Percentiles rank a stretch among this genome's conserved stretches.
phyloP scores from a whole-genome alignment of 805 yeast genomes.

The Saccharomycopsis selenospora region DNA sequence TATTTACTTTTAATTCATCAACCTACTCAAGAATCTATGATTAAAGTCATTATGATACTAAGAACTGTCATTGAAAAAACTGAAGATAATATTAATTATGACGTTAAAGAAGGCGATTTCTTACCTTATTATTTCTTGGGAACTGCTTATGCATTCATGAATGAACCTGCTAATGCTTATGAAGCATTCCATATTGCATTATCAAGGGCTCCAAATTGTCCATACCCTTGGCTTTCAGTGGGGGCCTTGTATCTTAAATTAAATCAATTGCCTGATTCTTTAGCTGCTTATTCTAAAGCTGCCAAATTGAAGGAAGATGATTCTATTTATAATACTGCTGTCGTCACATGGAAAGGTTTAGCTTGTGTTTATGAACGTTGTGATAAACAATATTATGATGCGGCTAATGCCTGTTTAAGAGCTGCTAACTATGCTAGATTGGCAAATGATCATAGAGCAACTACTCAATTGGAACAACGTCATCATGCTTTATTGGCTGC shows the following conservation, averaged over 20 bases:
- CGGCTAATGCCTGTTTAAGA: slow-evolving; percentile 50
- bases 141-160: slow-evolving; percentile 40
- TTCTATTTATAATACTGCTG: slow-evolving; percentile 35
- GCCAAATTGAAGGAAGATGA: slow-evolving; percentile 45
- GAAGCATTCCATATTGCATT: slow-evolving; percentile 49
- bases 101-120: slow-evolving; percentile 38
- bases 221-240: slow-evolving; percentile 62
- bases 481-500: slow-evolving; percentile 38
- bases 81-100: slow-evolving; percentile 23
- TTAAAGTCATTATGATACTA: slow-evolving; percentile 32
- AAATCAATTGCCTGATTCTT: slow-evolving; percentile 56
- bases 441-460: slow-evolving; percentile 38
- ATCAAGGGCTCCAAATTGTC: slow-evolving; percentile 43
- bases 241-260: slow-evolving; percentile 53
- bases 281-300: slow-evolving; percentile 63
- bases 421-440: slow-evolving; percentile 44
- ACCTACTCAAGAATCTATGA: slow-evolving; percentile 29
- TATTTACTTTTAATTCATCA: slow-evolving; percentile 38
- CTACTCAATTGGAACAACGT: slow-evolving; percentile 36
- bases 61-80: slow-evolving; percentile 27
- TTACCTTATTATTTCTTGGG: slow-evolving; percentile 52
- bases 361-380: slow-evolving; percentile 57
- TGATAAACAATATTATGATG: slow-evolving; percentile 52
- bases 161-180: slow-evolving; percentile 45
- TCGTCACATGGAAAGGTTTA: slow-evolving; percentile 60